phyloP scores from a whole-genome alignment of 2,329 filamentous ascomycete species.

The Parafenestella ontariensis region DNA sequence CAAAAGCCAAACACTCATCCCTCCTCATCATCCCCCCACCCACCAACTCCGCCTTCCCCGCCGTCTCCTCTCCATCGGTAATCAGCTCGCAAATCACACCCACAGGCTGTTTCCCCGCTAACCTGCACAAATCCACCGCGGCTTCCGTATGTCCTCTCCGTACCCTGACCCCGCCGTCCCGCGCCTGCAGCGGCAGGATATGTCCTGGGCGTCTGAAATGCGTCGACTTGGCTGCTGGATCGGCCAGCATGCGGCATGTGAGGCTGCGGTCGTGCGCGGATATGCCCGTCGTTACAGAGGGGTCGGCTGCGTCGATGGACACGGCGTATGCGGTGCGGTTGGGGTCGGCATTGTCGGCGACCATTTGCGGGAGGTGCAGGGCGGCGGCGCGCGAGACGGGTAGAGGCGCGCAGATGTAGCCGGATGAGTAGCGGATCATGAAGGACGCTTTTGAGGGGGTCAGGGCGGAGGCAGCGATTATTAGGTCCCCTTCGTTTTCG shows the following conservation, averaged over 20 bases:
- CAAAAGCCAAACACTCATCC: constrained; percentile 88
- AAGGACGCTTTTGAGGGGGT: constrained; percentile 94
- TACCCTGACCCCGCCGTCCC: constrained; percentile 79
- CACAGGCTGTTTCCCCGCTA: constrained; percentile 76
- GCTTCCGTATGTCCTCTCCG: constrained; percentile 92
- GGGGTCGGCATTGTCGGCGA: constrained; percentile 75
- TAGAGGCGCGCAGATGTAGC: constrained; percentile 89
- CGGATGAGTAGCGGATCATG: constrained; percentile 88
- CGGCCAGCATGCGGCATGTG: constrained; percentile 79
- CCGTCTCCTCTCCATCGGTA: constrained; percentile 77
- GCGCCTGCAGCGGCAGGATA: constrained; percentile 82
- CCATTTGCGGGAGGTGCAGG: constrained; percentile 90
- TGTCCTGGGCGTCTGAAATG: constrained; percentile 86
- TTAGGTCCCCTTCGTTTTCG: constrained; percentile 98
- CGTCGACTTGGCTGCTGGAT: constrained; percentile 59
- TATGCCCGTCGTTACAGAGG: constrained; percentile 79
- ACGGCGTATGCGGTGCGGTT: constrained; percentile 94
- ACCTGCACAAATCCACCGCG: constrained; percentile 83
- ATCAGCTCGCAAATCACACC: constrained; percentile 93
- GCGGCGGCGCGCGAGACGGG: constrained; percentile 70
- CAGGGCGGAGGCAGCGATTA: constrained; percentile 85
- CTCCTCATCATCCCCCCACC: constrained; percentile 90
- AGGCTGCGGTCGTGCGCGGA: constrained; percentile 85
- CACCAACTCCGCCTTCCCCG: constrained; percentile 69
- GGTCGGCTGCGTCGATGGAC: constrained; percentile 79